These are phyloP conservation scores for Moesziomyces antarcticus DNA, from an alignment of 1,284 basidiomycete genomes.

Conservation along the genomic window DNA sequence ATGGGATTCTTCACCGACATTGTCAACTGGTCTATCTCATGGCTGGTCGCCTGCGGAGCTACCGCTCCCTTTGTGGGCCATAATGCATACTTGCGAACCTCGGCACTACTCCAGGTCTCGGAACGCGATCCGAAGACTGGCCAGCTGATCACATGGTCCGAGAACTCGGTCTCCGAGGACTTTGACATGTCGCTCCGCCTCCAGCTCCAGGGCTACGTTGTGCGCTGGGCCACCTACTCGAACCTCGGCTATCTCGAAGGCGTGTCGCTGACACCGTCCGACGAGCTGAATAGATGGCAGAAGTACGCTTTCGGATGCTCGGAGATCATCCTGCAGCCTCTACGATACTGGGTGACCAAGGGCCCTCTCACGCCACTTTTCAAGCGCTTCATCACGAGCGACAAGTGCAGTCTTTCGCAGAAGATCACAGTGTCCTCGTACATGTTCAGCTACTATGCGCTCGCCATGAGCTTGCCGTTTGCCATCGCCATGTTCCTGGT, in stretches of 20 bases:
- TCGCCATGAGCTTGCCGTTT: conserved; percentile 76
- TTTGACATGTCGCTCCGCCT: conserved; percentile 77
- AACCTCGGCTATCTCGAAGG: conserved; percentile 85
- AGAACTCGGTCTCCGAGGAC: conserved; percentile 84
- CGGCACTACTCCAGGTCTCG: conserved; percentile 81
- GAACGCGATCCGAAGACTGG: conserved; percentile 75
- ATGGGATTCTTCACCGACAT: conserved; percentile 76
- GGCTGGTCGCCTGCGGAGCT: conserved; percentile 69
- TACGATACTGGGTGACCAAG: conserved; percentile 77
- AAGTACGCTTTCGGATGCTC: conserved; percentile 82
- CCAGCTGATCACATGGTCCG: conserved; percentile 79
- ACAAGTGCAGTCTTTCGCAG: conserved; percentile 70
- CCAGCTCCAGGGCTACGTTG: conserved; percentile 72
- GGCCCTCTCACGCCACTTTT: conserved; percentile 79
- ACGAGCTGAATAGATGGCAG: conserved; percentile 85
- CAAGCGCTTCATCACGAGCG: conserved; percentile 73
- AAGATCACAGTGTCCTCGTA: conserved; percentile 77
- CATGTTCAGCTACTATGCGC: conserved; percentile 83
- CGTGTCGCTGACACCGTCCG: conserved; percentile 78
- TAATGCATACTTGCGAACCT: conserved; percentile 88
- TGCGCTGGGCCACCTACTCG: conserved; percentile 85
- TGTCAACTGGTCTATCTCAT: conserved; percentile 56
- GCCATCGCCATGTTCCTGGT: conserved; percentile 79
- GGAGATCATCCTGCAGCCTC: conserved; percentile 58
- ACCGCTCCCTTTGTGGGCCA: conserved; percentile 83